Conservation (phyloP, 257 asterid species). For the Nyctanthes arbortristis region DNA sequence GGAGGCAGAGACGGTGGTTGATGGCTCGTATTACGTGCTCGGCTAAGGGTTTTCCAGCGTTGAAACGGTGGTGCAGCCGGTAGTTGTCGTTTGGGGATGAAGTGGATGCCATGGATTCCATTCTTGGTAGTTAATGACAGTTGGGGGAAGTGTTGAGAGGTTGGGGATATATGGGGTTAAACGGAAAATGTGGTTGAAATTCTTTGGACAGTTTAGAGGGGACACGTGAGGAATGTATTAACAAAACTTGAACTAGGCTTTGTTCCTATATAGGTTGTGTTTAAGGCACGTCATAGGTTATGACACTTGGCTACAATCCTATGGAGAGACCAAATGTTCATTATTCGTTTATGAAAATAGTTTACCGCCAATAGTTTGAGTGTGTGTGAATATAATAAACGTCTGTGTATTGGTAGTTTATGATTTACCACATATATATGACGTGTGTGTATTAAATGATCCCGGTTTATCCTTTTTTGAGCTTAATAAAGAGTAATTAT, state of each 20-base stretch:
- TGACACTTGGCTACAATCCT: background rate
- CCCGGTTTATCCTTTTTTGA: no score
- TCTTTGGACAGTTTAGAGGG: conserved; percentile 58
- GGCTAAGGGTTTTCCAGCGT: conserved; percentile 54
- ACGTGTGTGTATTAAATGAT: no score
- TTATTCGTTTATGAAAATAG: no score
- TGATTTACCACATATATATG: no score
- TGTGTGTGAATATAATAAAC: no score
- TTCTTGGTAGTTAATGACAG: conserved; percentile 28
- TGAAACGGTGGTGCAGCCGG: conserved; percentile 34
- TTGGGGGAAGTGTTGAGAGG: conserved; percentile 8
- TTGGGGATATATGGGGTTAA: background rate
- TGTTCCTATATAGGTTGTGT: conserved; percentile 29
- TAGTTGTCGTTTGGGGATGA: conserved; percentile 45
- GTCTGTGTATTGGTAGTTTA: no score
- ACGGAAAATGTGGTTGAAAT: conserved; percentile 40
- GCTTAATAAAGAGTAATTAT: no score
- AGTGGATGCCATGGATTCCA: conserved; percentile 69
- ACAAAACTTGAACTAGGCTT: no score
- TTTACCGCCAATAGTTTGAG: no score
- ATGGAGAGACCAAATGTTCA: background rate
- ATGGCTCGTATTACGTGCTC: conserved; percentile 80
- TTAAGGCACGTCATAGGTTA: conserved; percentile 43
- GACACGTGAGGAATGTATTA: conserved; percentile 84
- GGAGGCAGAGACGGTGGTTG: conserved; percentile 81